Conservation (phyloP, 148 eudicot species). For the Camellia japonica region DNA sequence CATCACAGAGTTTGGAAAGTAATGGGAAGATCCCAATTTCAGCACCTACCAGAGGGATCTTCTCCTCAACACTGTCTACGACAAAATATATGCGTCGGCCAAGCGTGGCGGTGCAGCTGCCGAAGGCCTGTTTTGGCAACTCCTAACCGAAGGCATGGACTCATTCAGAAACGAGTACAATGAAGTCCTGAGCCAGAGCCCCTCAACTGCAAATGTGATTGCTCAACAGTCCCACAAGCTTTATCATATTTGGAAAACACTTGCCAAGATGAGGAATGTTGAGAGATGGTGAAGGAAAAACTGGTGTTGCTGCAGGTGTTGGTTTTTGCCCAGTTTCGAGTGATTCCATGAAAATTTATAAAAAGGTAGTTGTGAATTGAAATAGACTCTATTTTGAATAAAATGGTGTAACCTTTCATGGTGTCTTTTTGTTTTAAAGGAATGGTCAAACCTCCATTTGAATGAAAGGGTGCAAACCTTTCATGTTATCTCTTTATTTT, state of each 20-base stretch:
- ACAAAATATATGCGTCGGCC: constrained; percentile 64
- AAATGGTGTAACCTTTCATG: too few species aligned
- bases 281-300: too few species aligned
- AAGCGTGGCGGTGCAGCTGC: constrained; percentile 72
- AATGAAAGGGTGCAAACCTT: too few species aligned
- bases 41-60: constrained; percentile 54
- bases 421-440: too few species aligned
- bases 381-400: too few species aligned
- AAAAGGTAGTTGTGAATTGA: too few species aligned
- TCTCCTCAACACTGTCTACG: constrained; percentile 46
- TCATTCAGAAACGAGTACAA: constrained; percentile 69
- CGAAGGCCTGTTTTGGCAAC: constrained; percentile 92
- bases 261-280: constrained; percentile 52
- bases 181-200: constrained; percentile 46
- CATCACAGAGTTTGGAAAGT: constrained; percentile 83
- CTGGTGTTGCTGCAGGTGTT: too few species aligned
- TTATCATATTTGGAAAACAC: constrained; percentile 47
- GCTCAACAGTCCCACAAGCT: constrained; percentile 67
- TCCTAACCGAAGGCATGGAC: constrained; percentile 60
- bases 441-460: too few species aligned
- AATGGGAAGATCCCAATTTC: constrained; percentile 63
- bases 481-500: too few species aligned
- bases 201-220: constrained; percentile 65
- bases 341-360: too few species aligned
- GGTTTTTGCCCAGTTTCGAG: too few species aligned